Conservation (phyloP, 305 asterid species). For the Solanum aculeatissimum region DNA sequence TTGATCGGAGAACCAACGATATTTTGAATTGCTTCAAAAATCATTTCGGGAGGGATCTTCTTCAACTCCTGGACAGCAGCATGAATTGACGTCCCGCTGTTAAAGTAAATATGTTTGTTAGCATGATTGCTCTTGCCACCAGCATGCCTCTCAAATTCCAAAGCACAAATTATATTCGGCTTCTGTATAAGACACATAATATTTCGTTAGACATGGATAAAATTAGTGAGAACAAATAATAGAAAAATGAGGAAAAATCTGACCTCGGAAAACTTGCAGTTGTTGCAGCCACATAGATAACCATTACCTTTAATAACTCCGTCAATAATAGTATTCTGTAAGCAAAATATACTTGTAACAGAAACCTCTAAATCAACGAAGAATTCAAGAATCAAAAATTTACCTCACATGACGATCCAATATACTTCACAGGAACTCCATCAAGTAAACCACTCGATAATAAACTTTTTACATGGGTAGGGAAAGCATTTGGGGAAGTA, state of each 20-base stretch:
- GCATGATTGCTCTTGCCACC: conserved; percentile 27
- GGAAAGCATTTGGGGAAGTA: too few species aligned
- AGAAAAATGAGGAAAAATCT: not conserved
- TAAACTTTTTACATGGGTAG: too few species aligned
- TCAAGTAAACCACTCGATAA: too few species aligned
- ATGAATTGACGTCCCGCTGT: conserved; percentile 19
- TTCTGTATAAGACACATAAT: not conserved
- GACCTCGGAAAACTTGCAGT: conserved; percentile 62
- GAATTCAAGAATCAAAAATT: too few species aligned
- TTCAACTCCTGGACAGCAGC: conserved; percentile 21
- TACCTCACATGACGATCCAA: too few species aligned
- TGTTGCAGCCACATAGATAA: conserved; percentile 58
- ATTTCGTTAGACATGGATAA: not conserved
- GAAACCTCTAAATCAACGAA: too few species aligned
- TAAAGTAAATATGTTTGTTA: conserved; percentile 17
- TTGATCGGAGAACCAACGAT: not conserved
- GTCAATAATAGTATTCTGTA: conserved; percentile 48
- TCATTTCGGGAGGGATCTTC: not conserved
- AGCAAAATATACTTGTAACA: not conserved
- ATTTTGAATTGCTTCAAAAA: not conserved
- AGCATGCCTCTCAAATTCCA: conserved; percentile 76
- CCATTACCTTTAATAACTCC: conserved; percentile 61
- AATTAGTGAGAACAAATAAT: too few species aligned
- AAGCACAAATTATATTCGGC: not conserved
- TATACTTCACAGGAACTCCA: too few species aligned